phyloP scores from a whole-genome alignment of 768 basidiomycete species.

The Phaeotremella fagi region DNA sequence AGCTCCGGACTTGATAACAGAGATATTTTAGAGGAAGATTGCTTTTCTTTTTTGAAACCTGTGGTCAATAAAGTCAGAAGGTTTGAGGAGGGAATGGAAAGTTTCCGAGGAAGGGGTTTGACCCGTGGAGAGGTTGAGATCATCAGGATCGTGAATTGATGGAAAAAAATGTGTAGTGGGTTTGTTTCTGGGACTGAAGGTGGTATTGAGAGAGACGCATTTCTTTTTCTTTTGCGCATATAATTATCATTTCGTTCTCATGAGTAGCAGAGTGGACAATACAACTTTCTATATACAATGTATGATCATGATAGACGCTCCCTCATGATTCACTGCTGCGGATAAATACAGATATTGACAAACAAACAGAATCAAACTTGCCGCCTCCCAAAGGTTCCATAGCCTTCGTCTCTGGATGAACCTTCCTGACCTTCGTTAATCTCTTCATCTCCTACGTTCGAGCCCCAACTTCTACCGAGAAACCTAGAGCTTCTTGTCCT shows the following conservation, averaged over 20 bases:
- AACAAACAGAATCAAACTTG: too few species aligned
- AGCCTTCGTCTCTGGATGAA: constrained; percentile 1
- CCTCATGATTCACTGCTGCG: too few species aligned
- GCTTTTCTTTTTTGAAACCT: constrained; percentile 35
- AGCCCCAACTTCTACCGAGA: constrained; percentile 23
- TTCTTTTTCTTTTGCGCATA: too few species aligned
- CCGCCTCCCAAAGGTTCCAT: constrained; percentile 19
- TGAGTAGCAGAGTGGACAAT: too few species aligned
- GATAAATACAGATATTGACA: too few species aligned
- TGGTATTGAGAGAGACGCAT: too few species aligned
- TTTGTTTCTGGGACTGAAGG: too few species aligned
- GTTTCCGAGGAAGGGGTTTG: constrained; percentile 18
- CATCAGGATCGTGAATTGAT: constrained; percentile 36
- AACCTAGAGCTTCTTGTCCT: constrained; percentile 25
- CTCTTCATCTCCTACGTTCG: background rate
- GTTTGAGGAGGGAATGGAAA: constrained; percentile 42
- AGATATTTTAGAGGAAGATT: constrained; percentile 42
- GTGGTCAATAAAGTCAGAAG: constrained; percentile 23
- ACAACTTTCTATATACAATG: too few species aligned
- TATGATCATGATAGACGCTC: too few species aligned
- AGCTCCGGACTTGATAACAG: constrained; percentile 38
- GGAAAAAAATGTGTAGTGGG: background rate
- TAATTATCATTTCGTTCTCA: too few species aligned
- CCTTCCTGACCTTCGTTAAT: background rate
- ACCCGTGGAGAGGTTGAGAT: constrained; percentile 14